Base-by-base conservation (phyloP, 2,329 filamentous ascomycete genomes). In the Fusarium tuaranense region DNA sequence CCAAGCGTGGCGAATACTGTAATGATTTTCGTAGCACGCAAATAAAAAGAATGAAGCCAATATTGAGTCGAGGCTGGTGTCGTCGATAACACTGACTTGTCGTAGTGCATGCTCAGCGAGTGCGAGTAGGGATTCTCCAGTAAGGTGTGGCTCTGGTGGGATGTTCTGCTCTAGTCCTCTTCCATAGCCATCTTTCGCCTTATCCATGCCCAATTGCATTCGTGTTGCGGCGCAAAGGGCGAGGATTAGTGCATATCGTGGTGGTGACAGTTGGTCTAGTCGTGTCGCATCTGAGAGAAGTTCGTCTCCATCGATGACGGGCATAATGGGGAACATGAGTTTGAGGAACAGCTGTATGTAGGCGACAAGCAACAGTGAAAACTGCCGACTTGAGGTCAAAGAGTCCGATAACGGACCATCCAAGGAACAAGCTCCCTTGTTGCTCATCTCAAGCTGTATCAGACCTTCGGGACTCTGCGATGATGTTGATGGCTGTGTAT, bases 291-390 rank as follows among this genome's bases (percentile, higher is more conserved):
- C 80, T 7, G 73, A 39, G 3, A 80, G 63, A 18, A 82, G 70
- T n/a, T 78, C 76, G 5, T 79, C 66, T 22, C 74, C 79, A 25
- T 81, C 74, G 8, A 81, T 67, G 0, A 80, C 79, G 18, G 80
- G 80, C 79, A 82, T 81, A 7, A 82, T 82, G 1, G 80, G 80
- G 39, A 80, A 81, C 16, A 82, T 62, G n/a, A 78, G 71, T n/a
- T 73, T 74, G n/a, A 81, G 73, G 57, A 81, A 82, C 39, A 78
- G 74, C 10, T 72, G 75, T 34, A 81, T 67, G 61, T 82, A 80
- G 16, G 80, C 76, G 30, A 71, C 66, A 8, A 82, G 72, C 3
- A 75, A 77, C 0, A 65, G 44, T 2, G 76, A 76, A 14, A 81
- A 68, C 36, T 67, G 74, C 34, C 74, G 75, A 58, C 66, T 78